phyloP scores from a whole-genome alignment of 805 yeast genomes.

The Teunomyces cretensis region DNA sequence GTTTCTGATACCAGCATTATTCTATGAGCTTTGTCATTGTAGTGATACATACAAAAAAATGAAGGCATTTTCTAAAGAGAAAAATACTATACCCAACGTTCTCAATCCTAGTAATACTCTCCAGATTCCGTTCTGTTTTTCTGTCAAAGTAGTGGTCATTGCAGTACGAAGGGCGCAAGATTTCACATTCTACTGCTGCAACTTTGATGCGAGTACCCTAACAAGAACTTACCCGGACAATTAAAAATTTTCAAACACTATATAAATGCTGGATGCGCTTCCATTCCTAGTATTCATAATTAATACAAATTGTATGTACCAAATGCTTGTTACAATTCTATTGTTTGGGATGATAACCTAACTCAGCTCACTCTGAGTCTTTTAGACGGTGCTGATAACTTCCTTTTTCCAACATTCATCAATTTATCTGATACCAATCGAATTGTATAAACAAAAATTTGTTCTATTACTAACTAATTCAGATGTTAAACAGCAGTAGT shows the following conservation, averaged over 20 bases:
- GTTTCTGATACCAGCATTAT: too few relatives aligned
- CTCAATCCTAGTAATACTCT: too few relatives aligned
- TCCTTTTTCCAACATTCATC: constrained; percentile 53
- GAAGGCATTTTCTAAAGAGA: too few relatives aligned
- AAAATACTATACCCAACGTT: too few relatives aligned
- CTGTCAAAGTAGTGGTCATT: too few relatives aligned
- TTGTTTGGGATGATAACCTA: constrained; percentile 49
- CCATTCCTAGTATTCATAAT: too few relatives aligned
- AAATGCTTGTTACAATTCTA: constrained; percentile 1
- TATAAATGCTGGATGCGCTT: not conserved
- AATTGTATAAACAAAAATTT: not conserved
- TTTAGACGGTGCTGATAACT: constrained; percentile 49
- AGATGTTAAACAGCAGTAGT: not conserved
- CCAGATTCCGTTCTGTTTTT: too few relatives aligned
- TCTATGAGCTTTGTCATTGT: too few relatives aligned
- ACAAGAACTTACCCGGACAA: not conserved
- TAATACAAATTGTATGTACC: constrained; percentile 8
- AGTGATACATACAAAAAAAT: too few relatives aligned
- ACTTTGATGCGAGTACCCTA: not conserved
- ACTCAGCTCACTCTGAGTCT: constrained; percentile 60
- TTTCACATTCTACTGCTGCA: too few relatives aligned
- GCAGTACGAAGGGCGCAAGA: too few relatives aligned
- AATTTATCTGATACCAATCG: constrained; percentile 18
- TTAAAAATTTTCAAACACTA: not conserved
- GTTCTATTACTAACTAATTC: constrained; percentile 1